Percentiles rank a stretch among this genome's conserved stretches.
Evolutionary conservation across 2,329 filamentous ascomycete genomes (phyloP).

Genomic region (Arthrobotrys musiformis): DNA sequence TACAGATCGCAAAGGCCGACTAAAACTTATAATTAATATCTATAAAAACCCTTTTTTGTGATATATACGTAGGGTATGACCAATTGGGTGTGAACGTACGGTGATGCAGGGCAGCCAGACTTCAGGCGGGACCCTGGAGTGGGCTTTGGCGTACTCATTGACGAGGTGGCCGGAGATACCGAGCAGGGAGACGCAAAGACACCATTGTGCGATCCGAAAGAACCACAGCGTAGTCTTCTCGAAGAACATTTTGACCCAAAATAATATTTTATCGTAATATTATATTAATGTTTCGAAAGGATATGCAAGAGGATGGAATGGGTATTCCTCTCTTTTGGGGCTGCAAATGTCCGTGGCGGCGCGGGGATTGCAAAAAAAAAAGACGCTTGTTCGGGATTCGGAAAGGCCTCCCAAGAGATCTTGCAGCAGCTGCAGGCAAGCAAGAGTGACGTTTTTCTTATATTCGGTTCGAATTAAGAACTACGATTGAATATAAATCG

Average conservation of each 20-base stretch:
- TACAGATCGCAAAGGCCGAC: conserved; percentile 52
- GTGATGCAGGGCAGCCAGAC: conserved; percentile 51
- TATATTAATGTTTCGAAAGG: neutral
- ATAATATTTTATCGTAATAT: neutral
- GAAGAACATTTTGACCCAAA: conserved; percentile 43
- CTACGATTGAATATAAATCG: neutral
- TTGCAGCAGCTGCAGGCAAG: neutral
- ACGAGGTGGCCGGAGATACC: conserved; percentile 50
- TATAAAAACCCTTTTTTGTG: neutral
- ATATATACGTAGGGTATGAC: neutral
- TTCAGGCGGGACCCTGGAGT: conserved; percentile 38
- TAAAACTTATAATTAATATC: conserved; percentile 17
- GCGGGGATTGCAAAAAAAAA: neutral
- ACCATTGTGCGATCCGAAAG: conserved; percentile 45
- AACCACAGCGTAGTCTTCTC: conserved; percentile 51
- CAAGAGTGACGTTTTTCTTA: neutral
- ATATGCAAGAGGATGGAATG: conserved; percentile 9
- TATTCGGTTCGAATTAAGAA: neutral
- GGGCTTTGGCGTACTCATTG: conserved; percentile 45
- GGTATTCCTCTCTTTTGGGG: neutral
- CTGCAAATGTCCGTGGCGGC: neutral
- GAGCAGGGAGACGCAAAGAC: conserved; percentile 37
- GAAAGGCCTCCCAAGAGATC: neutral
- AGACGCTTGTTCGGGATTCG: conserved; percentile 2
- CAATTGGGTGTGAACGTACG: conserved; percentile 24